phyloP scores from a whole-genome alignment of 2,329 filamentous ascomycete species.

The Talaromyces sp. region DNA sequence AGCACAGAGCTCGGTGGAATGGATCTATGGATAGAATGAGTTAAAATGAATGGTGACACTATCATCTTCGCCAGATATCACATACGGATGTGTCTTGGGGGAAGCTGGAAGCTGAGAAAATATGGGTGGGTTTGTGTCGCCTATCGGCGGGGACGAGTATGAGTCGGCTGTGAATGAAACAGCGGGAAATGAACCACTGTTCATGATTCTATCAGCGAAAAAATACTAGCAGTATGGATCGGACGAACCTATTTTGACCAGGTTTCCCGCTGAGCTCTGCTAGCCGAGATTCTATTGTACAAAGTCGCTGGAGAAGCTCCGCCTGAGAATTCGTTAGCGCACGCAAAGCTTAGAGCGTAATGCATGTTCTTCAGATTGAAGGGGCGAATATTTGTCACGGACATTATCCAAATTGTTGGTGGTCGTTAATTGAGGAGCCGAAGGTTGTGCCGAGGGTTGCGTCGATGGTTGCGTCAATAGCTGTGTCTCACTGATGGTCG shows the following conservation, averaged over 20 bases:
- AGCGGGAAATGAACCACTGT: not conserved
- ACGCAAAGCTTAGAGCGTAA: too few species aligned
- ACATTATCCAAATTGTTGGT: not conserved
- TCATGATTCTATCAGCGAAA: not conserved
- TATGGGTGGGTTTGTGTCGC: not conserved
- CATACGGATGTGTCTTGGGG: not conserved
- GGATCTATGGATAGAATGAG: not conserved
- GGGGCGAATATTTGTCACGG: not conserved
- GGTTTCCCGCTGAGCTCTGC: conserved; percentile 20
- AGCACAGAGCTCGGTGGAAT: conserved; percentile 21
- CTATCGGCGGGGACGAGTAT: not conserved
- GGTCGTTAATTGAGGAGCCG: too few species aligned
- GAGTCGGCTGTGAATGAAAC: not conserved
- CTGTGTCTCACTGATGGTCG: conserved; percentile 10
- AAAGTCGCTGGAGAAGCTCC: conserved; percentile 23
- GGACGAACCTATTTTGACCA: conserved; percentile 1
- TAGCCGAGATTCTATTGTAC: conserved; percentile 26
- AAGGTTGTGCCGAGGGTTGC: not conserved
- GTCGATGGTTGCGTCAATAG: not conserved
- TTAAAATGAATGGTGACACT: too few species aligned
- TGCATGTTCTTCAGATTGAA: too few species aligned
- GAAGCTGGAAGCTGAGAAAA: not conserved
- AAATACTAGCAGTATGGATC: not conserved
- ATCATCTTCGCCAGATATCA: too few species aligned
- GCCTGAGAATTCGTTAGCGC: conserved; percentile 1